phyloP scores from a whole-genome alignment of 371 early-diverging fungal genomes.

The Rhizopus delemar region DNA sequence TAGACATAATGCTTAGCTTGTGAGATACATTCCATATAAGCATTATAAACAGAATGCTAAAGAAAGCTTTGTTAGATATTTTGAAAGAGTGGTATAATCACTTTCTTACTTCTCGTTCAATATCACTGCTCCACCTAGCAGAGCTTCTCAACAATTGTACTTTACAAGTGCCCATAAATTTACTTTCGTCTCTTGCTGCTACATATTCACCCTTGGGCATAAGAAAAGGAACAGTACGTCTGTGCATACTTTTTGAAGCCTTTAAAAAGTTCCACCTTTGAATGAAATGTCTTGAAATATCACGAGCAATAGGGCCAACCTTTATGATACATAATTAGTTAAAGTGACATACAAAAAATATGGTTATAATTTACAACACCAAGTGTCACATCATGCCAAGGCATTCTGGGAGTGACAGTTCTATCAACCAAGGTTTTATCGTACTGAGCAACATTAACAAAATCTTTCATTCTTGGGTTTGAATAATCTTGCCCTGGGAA shows the following conservation, averaged over 20 bases:
- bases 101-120: conserved; percentile 51
- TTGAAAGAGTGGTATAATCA: background rate
- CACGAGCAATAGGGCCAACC: conserved; percentile 78
- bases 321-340: conserved; percentile 4
- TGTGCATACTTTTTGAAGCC: conserved; percentile 64
- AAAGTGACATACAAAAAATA: background rate
- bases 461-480: conserved; percentile 92
- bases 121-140: conserved; percentile 70
- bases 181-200: conserved; percentile 66
- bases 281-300: conserved; percentile 87
- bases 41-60: conserved; percentile 81
- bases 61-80: background rate
- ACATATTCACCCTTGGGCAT: conserved; percentile 83
- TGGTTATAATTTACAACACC: conserved; percentile 51
- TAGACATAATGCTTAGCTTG: conserved; percentile 86
- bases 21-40: conserved; percentile 78
- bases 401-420: conserved; percentile 76
- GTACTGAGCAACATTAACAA: conserved; percentile 66
- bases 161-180: conserved; percentile 66
- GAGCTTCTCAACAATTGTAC: conserved; percentile 73
- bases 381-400: conserved; percentile 94
- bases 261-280: conserved; percentile 93
- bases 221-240: conserved; percentile 66
- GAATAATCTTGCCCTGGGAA: conserved; percentile 91
- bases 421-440: conserved; percentile 62